phyloP scores from a whole-genome alignment of 2,329 filamentous ascomycete species.

The Colletotrichum salicis region DNA sequence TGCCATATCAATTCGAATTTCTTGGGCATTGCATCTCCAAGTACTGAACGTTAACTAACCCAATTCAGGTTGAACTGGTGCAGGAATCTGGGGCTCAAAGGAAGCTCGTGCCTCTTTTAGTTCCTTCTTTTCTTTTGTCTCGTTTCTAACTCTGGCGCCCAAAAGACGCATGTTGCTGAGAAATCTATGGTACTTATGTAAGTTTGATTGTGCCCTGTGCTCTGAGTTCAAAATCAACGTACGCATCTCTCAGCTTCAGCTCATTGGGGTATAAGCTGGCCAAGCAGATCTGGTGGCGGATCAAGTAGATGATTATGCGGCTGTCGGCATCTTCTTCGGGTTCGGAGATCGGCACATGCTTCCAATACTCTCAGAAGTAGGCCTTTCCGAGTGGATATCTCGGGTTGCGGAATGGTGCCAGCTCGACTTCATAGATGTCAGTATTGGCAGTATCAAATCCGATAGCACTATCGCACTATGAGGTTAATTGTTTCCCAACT shows the following conservation, averaged over 20 bases:
- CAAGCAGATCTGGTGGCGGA: constrained; percentile 40
- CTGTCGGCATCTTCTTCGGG: constrained; percentile 43
- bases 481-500: not conserved
- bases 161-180: not conserved
- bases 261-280: constrained; percentile 37
- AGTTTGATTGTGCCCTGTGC: too few species aligned
- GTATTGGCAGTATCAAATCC: too few species aligned
- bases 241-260: not conserved
- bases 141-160: not conserved
- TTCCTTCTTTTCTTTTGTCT: not conserved
- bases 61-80: too few species aligned
- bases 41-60: too few species aligned
- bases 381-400: constrained; percentile 40
- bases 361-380: constrained; percentile 42
- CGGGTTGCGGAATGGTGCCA: constrained; percentile 41
- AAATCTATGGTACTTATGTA: not conserved
- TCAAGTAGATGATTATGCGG: constrained; percentile 42
- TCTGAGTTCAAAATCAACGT: not conserved
- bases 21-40: too few species aligned
- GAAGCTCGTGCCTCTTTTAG: not conserved
- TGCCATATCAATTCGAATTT: too few species aligned
- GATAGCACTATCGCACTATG: too few species aligned
- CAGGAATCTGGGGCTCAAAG: too few species aligned
- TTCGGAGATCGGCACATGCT: constrained; percentile 41
- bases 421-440: constrained; percentile 30